These are phyloP conservation scores for Neonectria neomacrospora DNA, from an alignment of 2,329 filamentous ascomycete genomes.

Conservation along the genomic window DNA sequence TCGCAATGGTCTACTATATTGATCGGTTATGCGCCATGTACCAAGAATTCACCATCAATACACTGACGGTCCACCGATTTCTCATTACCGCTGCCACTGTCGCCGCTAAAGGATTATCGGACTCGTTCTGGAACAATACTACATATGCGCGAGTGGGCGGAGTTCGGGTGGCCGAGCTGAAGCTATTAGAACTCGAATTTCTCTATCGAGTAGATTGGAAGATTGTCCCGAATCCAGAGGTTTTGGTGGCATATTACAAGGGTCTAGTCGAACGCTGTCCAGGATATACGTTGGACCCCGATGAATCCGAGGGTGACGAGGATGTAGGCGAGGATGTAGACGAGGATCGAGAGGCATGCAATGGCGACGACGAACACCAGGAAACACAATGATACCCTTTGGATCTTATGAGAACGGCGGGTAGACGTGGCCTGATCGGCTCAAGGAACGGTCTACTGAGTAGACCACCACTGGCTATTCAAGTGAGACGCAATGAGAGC, in stretches of 20 bases:
- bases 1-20: conserved; percentile 99
- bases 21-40: conserved; percentile 93
- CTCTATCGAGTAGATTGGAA: conserved; percentile 93
- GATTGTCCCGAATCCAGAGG: conserved; percentile 95
- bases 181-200: conserved; percentile 92
- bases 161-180: conserved; percentile 88
- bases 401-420: conserved; percentile 6
- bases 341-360: conserved; percentile 36
- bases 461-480: conserved; percentile 15
- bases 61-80: conserved; percentile 95
- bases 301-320: conserved; percentile 48
- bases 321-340: conserved; percentile 41
- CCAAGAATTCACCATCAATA: conserved; percentile 95
- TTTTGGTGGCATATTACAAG: conserved; percentile 91
- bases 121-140: conserved; percentile 98
- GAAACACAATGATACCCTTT: conserved; percentile 16
- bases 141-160: conserved; percentile 95
- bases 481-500: conserved; percentile 16
- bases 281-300: conserved; percentile 63
- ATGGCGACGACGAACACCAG: conserved; percentile 9
- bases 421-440: conserved; percentile 10
- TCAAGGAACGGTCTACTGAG: conserved; percentile 1
- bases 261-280: conserved; percentile 79
- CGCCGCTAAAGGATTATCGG: conserved; percentile 93
- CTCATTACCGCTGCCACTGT: conserved; percentile 96